Evolutionary conservation across 805 yeast genomes (phyloP), one percentile per base, ranked within the genome.

Genomic region (Pichia nanzhaoensis): DNA sequence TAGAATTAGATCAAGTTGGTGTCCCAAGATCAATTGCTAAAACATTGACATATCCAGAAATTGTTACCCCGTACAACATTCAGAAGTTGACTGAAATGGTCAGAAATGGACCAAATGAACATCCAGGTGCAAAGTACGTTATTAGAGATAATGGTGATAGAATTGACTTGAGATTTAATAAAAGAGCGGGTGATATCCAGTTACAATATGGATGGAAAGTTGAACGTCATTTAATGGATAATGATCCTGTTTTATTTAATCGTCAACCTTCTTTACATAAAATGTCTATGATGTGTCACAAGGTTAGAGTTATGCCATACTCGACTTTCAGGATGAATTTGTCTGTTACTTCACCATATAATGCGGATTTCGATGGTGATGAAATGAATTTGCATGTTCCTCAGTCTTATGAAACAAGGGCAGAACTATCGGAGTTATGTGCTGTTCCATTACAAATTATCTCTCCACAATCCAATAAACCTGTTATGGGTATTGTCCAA

Each of bases 311-410:
- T 39, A 89, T 93, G 96, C 99, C 99, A 12, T 93, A 89, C 63
- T 90, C 98, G 6, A 93, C 99, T 0, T 93, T 93, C 74, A 79
- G 99, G 70, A 74, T 93, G 70, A 93, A 93, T 62, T 73, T 93
- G 63, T 93, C 98, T 21, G 99, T 93, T 38, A 93, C 99, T 0
- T 88, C 98, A 17, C 99, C 99, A n/a, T 93, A 93, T 68, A 93
- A 93, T 70, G 99, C 99, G 38, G 99, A 93, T 83, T 93, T 93
- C 73, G 99, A 93, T 72, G 99, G 99, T 75, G 99, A 93, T 68
- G 99, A 93, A 70, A 93, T 93, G 99, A 93, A 93, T 69, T 83
- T 93, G 70, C 99, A 93, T 61, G 99, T 91, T 55, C 99, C 99
- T 3, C 99, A 93, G 65, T 85, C 96, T 8, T 96, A 90, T 53